phyloP scores from a whole-genome alignment of 139 green algal species.

The Monoraphidium neglectum region DNA sequence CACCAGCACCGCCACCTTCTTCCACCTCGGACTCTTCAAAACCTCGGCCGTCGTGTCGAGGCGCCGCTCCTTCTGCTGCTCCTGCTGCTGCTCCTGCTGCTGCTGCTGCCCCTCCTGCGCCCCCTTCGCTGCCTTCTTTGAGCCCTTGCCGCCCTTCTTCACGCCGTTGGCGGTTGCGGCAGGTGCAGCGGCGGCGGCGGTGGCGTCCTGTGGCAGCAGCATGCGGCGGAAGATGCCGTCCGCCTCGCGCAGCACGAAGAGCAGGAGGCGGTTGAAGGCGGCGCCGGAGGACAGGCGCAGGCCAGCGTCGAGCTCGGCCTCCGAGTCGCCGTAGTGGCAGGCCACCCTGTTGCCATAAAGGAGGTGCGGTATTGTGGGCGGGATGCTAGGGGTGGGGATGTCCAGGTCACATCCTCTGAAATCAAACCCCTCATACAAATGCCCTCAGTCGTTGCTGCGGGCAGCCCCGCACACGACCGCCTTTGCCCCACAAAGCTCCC shows the following conservation, averaged over 20 bases:
- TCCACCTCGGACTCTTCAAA: slow-evolving; percentile 27
- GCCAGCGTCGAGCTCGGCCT: slow-evolving; percentile 21
- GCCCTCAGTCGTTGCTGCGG: too few relatives aligned
- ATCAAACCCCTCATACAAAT: too few relatives aligned
- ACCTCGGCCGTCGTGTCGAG: background rate
- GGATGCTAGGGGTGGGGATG: too few relatives aligned
- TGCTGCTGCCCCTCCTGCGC: background rate
- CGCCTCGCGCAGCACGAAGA: slow-evolving; percentile 85
- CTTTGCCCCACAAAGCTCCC: background rate
- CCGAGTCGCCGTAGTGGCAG: slow-evolving; percentile 27
- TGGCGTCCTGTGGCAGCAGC: slow-evolving; percentile 40
- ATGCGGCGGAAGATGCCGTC: slow-evolving; percentile 80
- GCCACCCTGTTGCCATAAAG: slow-evolving; percentile 9
- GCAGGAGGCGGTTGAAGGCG: slow-evolving; percentile 88
- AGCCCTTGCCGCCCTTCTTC: slow-evolving; percentile 1
- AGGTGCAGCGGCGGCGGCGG: slow-evolving; percentile 1
- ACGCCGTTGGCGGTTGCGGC: background rate
- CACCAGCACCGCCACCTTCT: slow-evolving; percentile 77
- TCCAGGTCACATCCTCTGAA: too few relatives aligned
- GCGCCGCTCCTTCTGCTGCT: background rate
- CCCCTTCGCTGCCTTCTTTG: too few relatives aligned
- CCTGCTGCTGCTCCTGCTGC: background rate
- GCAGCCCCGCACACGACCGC: background rate
- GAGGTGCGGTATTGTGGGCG: background rate
- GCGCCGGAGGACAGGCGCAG: slow-evolving; percentile 68